These are phyloP conservation scores for Ambispora gerdemannii DNA, from an alignment of 192 early-diverging fungal genomes.

Conservation along the genomic window DNA sequence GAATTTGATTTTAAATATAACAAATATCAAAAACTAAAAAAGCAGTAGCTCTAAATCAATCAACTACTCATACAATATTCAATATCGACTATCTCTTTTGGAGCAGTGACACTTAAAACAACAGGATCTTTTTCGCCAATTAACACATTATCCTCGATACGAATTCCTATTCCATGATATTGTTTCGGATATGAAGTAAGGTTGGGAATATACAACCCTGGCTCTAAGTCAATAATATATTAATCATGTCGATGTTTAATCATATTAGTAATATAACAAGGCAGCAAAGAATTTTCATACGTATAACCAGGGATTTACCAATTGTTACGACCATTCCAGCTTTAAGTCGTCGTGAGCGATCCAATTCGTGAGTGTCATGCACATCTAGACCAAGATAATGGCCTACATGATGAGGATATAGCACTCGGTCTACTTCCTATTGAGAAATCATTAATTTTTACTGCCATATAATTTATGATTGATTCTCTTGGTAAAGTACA, in stretches of 20 bases:
- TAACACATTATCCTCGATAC: conserved; percentile 94
- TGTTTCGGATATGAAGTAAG: conserved; percentile 69
- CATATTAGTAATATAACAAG: background rate
- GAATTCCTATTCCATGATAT: conserved; percentile 86
- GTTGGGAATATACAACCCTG: conserved; percentile 88
- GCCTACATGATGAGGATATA: conserved; percentile 94
- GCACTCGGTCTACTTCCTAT: conserved; percentile 69
- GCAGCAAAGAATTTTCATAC: background rate
- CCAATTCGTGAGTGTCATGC: conserved; percentile 79
- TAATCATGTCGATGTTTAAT: conserved; percentile 5
- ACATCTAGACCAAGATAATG: conserved; percentile 96
- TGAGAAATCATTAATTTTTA: background rate
- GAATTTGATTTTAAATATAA: no score
- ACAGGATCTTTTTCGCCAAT: conserved; percentile 67
- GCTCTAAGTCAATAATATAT: conserved; percentile 54
- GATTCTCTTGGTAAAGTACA: conserved; percentile 6
- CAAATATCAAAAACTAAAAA: no score
- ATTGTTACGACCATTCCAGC: conserved; percentile 91
- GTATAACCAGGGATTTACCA: conserved; percentile 36
- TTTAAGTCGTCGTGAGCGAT: conserved; percentile 66
- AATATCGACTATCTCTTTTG: conserved; percentile 84
- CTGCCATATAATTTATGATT: background rate
- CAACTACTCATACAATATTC: conserved; percentile 49
- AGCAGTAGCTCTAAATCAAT: no score
- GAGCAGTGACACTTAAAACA: conserved; percentile 70